phyloP scores from a whole-genome alignment of 1,139 yeast species.

The Tardiomyces digboiensis region DNA sequence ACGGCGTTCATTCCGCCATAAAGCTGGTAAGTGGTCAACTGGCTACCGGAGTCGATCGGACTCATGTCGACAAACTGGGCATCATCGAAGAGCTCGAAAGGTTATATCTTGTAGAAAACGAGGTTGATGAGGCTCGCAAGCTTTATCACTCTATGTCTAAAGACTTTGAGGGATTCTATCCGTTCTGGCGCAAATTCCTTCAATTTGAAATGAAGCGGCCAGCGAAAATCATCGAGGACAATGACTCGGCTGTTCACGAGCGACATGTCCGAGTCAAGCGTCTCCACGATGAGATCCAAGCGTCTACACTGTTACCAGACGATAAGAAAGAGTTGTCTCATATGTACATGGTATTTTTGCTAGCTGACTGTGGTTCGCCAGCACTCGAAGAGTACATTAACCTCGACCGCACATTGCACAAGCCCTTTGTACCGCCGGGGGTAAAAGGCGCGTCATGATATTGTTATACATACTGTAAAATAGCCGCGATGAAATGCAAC shows the following conservation, averaged over 20 bases:
- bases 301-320: conserved; percentile 14
- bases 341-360: conserved; percentile 23
- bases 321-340: conserved; percentile 24
- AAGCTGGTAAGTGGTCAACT: not conserved
- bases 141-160: conserved; percentile 13
- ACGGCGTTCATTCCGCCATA: not conserved
- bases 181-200: conserved; percentile 26
- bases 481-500: too few species aligned
- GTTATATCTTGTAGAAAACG: conserved; percentile 10
- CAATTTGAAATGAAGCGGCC: conserved; percentile 21
- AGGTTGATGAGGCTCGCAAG: conserved; percentile 15
- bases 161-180: conserved; percentile 16
- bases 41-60: not conserved
- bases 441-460: too few species aligned
- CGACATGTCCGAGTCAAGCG: conserved; percentile 3
- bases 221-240: conserved; percentile 3
- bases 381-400: conserved; percentile 10
- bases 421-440: conserved; percentile 3
- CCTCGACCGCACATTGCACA: conserved; percentile 8
- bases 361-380: conserved; percentile 5
- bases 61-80: not conserved
- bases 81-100: conserved; percentile 7
- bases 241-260: conserved; percentile 3
- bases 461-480: too few species aligned
- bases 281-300: conserved; percentile 6